Conservation (phyloP, 73 alveolate species). For the Tetrahymena thermophila region DNA sequence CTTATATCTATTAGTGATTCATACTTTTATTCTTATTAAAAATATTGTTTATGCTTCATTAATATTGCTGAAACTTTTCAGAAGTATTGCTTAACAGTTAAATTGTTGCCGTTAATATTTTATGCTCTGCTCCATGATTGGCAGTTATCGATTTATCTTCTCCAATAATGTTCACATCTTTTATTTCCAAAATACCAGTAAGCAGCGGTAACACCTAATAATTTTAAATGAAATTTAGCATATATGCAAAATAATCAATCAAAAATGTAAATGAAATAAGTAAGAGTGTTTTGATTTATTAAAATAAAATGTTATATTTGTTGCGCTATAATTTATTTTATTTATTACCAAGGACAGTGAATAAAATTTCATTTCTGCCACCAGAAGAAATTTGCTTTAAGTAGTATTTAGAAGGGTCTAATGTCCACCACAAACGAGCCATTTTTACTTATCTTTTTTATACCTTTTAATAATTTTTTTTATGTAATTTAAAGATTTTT, state of each 20-base stretch:
- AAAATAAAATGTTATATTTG: neutral
- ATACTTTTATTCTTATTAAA: neutral
- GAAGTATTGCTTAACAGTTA: neutral
- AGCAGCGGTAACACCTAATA: neutral
- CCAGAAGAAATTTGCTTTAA: neutral
- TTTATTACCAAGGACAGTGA: neutral
- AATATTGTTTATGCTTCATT: neutral
- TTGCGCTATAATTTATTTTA: too few species aligned
- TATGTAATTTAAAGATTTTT: neutral
- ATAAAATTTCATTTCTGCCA: neutral
- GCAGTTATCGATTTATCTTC: neutral
- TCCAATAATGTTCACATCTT: neutral
- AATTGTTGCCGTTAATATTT: neutral
- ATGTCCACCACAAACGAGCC: slow-evolving; percentile 6
- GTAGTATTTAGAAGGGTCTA: slow-evolving; percentile 1
- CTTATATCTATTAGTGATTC: neutral
- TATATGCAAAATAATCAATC: neutral
- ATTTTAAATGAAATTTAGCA: neutral
- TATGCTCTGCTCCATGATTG: neutral
- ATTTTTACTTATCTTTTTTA: neutral
- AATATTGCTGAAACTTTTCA: neutral
- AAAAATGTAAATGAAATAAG: neutral
- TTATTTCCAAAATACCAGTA: neutral
- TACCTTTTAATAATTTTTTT: neutral
- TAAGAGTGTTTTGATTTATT: neutral